Evolutionary conservation across 1,284 basidiomycete species (phyloP), one percentile per base, ranked within the genome.

Genomic region (Porogramme epimiltina): DNA sequence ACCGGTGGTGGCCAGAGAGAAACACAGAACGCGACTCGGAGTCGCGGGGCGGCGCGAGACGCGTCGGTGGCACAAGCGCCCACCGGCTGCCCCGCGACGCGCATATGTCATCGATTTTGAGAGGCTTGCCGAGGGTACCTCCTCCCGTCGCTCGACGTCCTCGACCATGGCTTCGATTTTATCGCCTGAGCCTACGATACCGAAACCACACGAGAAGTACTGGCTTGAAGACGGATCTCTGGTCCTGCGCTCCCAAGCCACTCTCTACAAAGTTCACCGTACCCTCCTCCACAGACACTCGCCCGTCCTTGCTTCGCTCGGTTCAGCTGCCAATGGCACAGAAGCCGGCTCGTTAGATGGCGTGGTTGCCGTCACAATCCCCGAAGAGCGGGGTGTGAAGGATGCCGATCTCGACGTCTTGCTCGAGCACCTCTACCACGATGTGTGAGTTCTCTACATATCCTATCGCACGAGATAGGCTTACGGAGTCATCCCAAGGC

Each of bases 141-240:
- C 6, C 33, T 45, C 34, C 34, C 44, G 11, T 6, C 51, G 4
- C 28, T 43, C 34, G 38, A 45, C 11, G 34, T 45, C 34, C 6
- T 13, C 6, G 28, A n/a, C n/a, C n/a, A n/a, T n/a, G n/a, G n/a
- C n/a, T n/a, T n/a, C 28, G 8, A 31, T 31, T 6, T 31, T 13
- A 6, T 31, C 28, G 28, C 28, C 25, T 2, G 18, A 37, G 36
- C 44, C 24, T 4, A 43, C 40, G 4, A 19, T 53, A 2, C 57
- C 54, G 4, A 31, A 31, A 31, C 56, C 53, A 40, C 79, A 83
- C 62, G 71, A 73, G 0, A 65, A 66, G 11, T 86, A 79, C 62
- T 88, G 83, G 83, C 78, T 86, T 48, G 72, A 81, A 22, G 84
- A 88, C 59, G 85, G 82, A 46, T 79, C 80, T 13, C 61, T 86